These are phyloP conservation scores for Vaccinium darrowii DNA, from an alignment of 148 eudicot genomes.

Conservation along the genomic window DNA sequence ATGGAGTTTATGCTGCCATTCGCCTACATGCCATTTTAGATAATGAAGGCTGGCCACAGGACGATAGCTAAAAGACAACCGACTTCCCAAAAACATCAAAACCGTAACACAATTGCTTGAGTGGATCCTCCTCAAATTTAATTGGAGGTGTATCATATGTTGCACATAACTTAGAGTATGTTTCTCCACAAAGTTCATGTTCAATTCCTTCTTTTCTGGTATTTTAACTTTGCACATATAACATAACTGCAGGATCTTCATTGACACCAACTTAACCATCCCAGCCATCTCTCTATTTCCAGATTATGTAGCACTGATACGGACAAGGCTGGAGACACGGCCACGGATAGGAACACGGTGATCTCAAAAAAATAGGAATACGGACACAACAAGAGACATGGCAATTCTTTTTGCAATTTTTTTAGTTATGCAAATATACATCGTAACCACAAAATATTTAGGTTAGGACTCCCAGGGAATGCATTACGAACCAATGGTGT, in stretches of 20 bases:
- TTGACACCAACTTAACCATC: background rate
- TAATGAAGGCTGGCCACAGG: background rate
- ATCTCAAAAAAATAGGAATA: too few relatives aligned
- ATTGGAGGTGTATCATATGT: background rate
- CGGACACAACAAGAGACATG: background rate
- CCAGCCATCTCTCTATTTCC: background rate
- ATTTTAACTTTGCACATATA: background rate
- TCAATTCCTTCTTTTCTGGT: background rate
- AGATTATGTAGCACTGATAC: background rate
- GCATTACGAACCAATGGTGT: too few relatives aligned
- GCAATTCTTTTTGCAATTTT: too few relatives aligned
- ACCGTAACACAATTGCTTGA: background rate
- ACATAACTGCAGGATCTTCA: background rate
- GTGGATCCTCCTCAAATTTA: background rate
- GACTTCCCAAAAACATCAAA: background rate
- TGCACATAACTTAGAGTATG: background rate
- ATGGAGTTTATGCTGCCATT: background rate
- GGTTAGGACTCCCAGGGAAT: too few relatives aligned
- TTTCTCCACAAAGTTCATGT: background rate
- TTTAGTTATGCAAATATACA: too few relatives aligned
- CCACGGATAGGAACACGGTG: too few relatives aligned
- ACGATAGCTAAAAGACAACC: background rate
- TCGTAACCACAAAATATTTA: too few relatives aligned
- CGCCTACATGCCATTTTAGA: background rate
- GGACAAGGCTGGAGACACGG: too few relatives aligned